Evolutionary conservation across 176 grass and related monocot genomes (phyloP).

Genomic region (Thalia dealbata): DNA sequence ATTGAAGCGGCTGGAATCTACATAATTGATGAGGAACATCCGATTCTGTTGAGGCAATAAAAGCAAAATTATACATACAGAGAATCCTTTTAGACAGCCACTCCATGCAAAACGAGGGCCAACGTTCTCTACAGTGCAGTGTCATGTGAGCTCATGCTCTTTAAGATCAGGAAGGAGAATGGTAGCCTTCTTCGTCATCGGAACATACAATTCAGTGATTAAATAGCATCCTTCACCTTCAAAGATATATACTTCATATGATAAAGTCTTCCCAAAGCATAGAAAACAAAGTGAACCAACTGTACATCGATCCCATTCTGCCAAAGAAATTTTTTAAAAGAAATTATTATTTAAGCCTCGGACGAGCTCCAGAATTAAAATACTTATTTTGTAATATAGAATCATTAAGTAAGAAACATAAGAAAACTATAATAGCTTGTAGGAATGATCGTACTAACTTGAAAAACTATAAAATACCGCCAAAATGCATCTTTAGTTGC

Average conservation of each 20-base stretch:
- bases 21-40: no score
- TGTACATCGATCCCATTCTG: neutral
- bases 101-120: neutral
- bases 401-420: no score
- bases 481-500: no score
- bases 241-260: neutral
- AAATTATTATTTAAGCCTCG: neutral
- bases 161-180: no score
- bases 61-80: no score
- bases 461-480: no score
- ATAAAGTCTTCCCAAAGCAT: neutral
- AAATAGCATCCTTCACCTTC: neutral
- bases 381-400: no score
- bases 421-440: no score
- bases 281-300: neutral
- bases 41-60: no score
- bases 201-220: neutral
- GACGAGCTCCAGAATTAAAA: neutral
- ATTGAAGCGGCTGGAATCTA: no score
- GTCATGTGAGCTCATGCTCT: neutral
- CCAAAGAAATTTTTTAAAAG: neutral
- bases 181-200: neutral
- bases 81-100: neutral
- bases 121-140: neutral
- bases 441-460: no score